A percentile compares a stretch with the other conserved stretches of the same genome.
These are phyloP conservation scores for Trichoderma guizhouense DNA, from an alignment of 2,329 filamentous ascomycete genomes.

Conservation along the genomic window DNA sequence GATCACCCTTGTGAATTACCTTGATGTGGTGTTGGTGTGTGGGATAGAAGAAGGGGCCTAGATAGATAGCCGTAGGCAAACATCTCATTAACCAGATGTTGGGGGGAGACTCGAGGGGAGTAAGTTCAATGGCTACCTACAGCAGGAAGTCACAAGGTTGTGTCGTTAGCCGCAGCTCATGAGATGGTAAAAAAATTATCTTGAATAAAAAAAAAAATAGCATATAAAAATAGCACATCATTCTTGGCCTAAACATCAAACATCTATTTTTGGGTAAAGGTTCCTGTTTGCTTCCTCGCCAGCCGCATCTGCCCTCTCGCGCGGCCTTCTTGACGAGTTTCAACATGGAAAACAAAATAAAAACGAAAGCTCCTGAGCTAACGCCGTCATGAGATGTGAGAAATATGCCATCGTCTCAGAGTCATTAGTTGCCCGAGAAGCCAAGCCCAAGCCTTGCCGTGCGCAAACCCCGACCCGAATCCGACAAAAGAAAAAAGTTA, in stretches of 20 bases:
- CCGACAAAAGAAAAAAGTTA: constrained; percentile 17
- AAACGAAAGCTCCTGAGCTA: constrained; percentile 29
- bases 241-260: constrained; percentile 12
- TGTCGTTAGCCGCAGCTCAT: not conserved
- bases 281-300: constrained; percentile 17
- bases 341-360: constrained; percentile 16
- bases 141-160: not conserved
- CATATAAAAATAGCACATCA: constrained; percentile 6
- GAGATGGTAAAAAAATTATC: not conserved
- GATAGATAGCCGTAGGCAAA: not conserved
- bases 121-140: too few species aligned
- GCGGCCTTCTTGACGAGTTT: constrained; percentile 18
- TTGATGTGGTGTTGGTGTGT: not conserved
- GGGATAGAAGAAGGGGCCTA: not conserved
- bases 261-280: constrained; percentile 5
- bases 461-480: constrained; percentile 10
- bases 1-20: not conserved
- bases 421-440: constrained; percentile 16
- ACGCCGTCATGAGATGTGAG: constrained; percentile 33
- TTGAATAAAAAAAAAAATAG: not conserved
- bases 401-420: constrained; percentile 15
- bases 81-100: not conserved
- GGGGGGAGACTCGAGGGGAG: too few species aligned
- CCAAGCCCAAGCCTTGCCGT: constrained; percentile 14
- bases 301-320: constrained; percentile 17